These are phyloP conservation scores for Chaetoceros tenuissimus DNA, from an alignment of 108 stramenopile species.

Conservation along the genomic window DNA sequence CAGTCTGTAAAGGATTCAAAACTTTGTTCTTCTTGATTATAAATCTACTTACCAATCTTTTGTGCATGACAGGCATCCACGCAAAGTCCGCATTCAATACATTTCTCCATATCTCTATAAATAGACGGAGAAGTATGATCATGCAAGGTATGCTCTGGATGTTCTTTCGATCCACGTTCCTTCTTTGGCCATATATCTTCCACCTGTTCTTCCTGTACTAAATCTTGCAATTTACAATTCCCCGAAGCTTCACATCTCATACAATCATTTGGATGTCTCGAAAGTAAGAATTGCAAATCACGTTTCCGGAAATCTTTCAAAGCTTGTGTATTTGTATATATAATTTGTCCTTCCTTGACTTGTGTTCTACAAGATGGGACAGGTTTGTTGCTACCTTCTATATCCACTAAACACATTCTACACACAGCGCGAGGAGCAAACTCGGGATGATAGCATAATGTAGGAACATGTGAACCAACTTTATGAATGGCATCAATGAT, in stretches of 20 bases:
- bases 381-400: constrained; percentile 21
- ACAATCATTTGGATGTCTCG: constrained; percentile 32
- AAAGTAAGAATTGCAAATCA: constrained; percentile 25
- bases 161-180: constrained; percentile 14
- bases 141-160: constrained; percentile 18
- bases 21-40: constrained; percentile 1
- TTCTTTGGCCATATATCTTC: constrained; percentile 26
- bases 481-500: constrained; percentile 26
- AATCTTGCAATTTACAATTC: constrained; percentile 30
- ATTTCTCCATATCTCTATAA: constrained; percentile 27
- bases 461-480: constrained; percentile 27
- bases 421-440: constrained; percentile 28
- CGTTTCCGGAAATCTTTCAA: constrained; percentile 24
- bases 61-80: constrained; percentile 29
- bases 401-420: constrained; percentile 35
- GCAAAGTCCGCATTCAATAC: constrained; percentile 41
- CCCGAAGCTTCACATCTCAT: constrained; percentile 31
- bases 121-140: constrained; percentile 26
- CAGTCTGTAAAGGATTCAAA: constrained; percentile 8
- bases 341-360: constrained; percentile 16
- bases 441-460: constrained; percentile 39
- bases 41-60: constrained; percentile 15
- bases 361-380: constrained; percentile 26
- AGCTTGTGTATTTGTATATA: constrained; percentile 16
- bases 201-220: constrained; percentile 32